phyloP scores from a whole-genome alignment of 768 basidiomycete genomes.

The Trametes cinnabarina region DNA sequence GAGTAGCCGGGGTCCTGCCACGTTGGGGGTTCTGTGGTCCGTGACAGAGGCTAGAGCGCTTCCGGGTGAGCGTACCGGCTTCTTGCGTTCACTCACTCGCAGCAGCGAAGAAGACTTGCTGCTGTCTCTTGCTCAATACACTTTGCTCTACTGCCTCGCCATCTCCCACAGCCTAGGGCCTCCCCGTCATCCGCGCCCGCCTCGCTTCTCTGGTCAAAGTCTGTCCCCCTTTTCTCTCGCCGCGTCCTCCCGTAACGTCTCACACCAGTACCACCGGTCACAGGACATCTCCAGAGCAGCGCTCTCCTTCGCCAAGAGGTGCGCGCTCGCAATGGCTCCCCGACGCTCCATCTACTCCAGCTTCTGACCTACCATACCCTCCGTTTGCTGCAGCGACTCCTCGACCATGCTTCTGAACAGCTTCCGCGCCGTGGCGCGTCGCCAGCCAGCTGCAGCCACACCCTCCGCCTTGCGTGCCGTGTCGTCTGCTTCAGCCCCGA shows the following conservation, averaged over 20 bases:
- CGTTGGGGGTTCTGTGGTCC: slow-evolving; percentile 7
- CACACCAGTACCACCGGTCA: slow-evolving; percentile 4
- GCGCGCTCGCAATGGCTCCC: slow-evolving; percentile 7
- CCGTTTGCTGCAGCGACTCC: neutral
- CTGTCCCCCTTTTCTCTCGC: neutral
- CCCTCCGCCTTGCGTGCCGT: slow-evolving; percentile 2
- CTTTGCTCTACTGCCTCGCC: neutral
- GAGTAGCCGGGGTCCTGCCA: slow-evolving; percentile 6
- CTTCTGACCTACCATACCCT: slow-evolving; percentile 2
- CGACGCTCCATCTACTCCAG: slow-evolving; percentile 1
- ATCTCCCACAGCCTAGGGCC: neutral
- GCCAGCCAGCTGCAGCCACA: neutral
- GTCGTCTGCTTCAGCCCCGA: neutral
- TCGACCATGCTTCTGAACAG: slow-evolving; percentile 13
- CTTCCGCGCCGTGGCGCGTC: slow-evolving; percentile 15
- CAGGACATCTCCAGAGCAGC: neutral
- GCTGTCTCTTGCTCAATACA: neutral
- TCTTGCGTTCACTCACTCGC: too few species aligned
- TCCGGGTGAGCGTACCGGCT: too few species aligned
- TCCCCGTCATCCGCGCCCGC: slow-evolving; percentile 1
- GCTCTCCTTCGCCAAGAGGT: neutral
- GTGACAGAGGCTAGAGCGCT: neutral
- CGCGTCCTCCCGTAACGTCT: neutral
- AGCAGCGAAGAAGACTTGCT: too few species aligned
- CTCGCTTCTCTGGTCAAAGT: neutral